phyloP scores from a whole-genome alignment of 179 eudicot genomes.

The Gypsophila paniculata region DNA sequence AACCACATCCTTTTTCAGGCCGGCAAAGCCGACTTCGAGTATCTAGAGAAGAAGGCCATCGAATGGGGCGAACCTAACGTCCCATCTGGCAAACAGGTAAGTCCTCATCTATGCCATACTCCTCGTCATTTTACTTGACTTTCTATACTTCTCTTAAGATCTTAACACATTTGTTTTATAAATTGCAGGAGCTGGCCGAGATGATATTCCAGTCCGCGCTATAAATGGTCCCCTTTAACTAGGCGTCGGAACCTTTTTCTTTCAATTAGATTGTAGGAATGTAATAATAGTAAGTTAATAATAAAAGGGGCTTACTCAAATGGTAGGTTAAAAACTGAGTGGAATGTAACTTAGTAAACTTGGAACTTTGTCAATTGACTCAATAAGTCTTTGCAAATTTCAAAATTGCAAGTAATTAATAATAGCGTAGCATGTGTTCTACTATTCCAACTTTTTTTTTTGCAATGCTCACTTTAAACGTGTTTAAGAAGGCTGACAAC shows the following conservation, averaged over 20 bases:
- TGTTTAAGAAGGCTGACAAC: no score
- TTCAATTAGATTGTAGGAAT: neutral
- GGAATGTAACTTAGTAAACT: neutral
- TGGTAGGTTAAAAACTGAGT: neutral
- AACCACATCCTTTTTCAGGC: slow-evolving; percentile 39
- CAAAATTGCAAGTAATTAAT: no score
- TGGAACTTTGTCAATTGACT: no score
- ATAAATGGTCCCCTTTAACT: slow-evolving; percentile 19
- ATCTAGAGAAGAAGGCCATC: slow-evolving; percentile 80
- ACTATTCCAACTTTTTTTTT: no score
- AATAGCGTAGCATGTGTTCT: no score
- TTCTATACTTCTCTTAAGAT: neutral
- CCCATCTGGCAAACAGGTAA: slow-evolving; percentile 92
- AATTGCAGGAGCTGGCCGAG: slow-evolving; percentile 89
- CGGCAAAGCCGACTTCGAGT: slow-evolving; percentile 87
- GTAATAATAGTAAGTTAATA: neutral
- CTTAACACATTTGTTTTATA: neutral
- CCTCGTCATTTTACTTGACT: neutral
- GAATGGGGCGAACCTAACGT: slow-evolving; percentile 96
- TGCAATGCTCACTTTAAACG: no score
- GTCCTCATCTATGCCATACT: neutral
- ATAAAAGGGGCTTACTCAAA: neutral
- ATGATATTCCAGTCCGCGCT: slow-evolving; percentile 87
- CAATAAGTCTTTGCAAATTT: no score
- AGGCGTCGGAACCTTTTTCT: neutral